Evolutionary conservation across 2,329 filamentous ascomycete species (phyloP).

Genomic region (Dactylonectria estremocensis): DNA sequence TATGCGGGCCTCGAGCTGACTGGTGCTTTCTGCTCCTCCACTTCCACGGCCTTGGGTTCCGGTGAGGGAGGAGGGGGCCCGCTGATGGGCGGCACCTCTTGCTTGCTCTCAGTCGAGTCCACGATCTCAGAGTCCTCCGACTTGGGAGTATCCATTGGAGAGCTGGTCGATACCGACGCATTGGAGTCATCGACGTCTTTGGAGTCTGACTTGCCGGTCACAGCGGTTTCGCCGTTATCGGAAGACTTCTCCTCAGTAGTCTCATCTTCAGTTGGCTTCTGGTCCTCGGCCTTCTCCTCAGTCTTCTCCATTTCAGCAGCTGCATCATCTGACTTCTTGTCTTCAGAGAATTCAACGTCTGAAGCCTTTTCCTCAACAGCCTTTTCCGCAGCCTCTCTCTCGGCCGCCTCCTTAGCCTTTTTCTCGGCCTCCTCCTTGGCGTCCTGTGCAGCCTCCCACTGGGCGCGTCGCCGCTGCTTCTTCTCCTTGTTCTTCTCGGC

Average conservation of each 20-base stretch:
- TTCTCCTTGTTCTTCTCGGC: constrained; percentile 57
- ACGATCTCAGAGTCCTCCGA: constrained; percentile 46
- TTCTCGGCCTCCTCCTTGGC: constrained; percentile 48
- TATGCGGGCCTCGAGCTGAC: constrained; percentile 50
- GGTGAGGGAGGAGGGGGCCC: constrained; percentile 42
- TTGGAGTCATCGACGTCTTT: constrained; percentile 41
- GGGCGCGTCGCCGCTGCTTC: constrained; percentile 49
- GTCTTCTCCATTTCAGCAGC: neutral
- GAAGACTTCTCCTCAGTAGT: constrained; percentile 31
- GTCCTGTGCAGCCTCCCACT: constrained; percentile 48
- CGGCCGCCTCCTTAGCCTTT: constrained; percentile 35
- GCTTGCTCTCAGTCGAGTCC: constrained; percentile 49
- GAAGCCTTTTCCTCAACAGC: constrained; percentile 20
- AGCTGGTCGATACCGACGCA: constrained; percentile 51
- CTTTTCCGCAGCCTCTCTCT: constrained; percentile 28
- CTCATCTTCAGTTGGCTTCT: constrained; percentile 44
- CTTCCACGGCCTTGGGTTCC: constrained; percentile 20
- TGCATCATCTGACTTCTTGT: constrained; percentile 24
- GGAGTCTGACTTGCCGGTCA: constrained; percentile 29
- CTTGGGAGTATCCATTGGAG: constrained; percentile 53
- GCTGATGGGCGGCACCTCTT: constrained; percentile 51
- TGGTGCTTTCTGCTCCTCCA: constrained; percentile 35
- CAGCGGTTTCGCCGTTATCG: constrained; percentile 28
- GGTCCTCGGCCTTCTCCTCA: constrained; percentile 26
- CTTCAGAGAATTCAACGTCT: constrained; percentile 41